Base-by-base conservation (phyloP, 768 basidiomycete species). In the Ramaria sp. region DNA sequence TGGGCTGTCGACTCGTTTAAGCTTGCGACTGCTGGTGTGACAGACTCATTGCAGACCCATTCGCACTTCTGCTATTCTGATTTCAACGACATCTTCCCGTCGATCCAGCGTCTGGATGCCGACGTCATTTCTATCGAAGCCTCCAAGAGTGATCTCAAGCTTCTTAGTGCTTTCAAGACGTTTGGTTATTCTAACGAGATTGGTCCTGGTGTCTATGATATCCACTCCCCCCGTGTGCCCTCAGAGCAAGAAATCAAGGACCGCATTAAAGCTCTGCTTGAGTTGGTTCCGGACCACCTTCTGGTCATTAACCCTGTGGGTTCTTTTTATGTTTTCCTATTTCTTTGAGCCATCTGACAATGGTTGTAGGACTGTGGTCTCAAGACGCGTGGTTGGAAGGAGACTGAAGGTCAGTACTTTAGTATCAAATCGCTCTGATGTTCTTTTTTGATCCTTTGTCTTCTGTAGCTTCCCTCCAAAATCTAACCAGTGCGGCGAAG, bases 1-100 rank as follows among this genome's bases (percentile, higher is more conserved):
- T 99, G 96, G 96, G 94, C 96, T 48, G 93, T 97, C 58, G 92
- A 97, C 73, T 96, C 95, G 59, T 99, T 99, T 82, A 93, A 93
- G 73, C 83, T 98, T 59, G 74, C 96, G 49, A 98, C 95, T 56
- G 90, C 96, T 18, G 96, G 95, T 70, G 96, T 98, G 63, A 80
- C 80, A 66, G 86, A 98, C 68, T 76, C 82, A 58, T 88, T 91
- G 64, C 95, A 98, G 74, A 92, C 93, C 63, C 95, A 97, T 77
- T 97, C 93, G 49, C 96, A 99, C 79, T 95, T 95, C 81, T 95
- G 92, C 77, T 94, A 92, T 77, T 97, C 94, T 55, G 94, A 97
- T 77, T 98, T 97, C 67, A 89, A 86, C 73, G 91, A 96, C 68
- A 97, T 97, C 74, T 97, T 97, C 88, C 83, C 88, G 28, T 94